Conservation (phyloP, 176 grass and related monocot species). For the Secale cereale region DNA sequence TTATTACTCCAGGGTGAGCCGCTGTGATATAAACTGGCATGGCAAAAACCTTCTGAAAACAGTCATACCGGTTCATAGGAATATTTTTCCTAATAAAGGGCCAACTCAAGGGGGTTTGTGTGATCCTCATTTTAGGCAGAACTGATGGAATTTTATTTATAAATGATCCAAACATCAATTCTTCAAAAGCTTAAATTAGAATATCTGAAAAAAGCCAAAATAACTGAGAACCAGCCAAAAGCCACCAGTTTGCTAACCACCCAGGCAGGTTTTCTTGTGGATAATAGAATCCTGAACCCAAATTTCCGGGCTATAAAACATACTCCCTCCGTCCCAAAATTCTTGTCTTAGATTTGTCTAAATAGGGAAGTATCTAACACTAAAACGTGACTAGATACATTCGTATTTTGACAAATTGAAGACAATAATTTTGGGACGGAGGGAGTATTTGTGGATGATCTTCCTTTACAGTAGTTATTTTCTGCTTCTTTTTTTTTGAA, state of each 20-base stretch:
- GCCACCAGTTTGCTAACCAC: not conserved
- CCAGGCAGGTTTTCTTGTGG: not conserved
- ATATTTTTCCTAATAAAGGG: not conserved
- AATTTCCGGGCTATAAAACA: not conserved
- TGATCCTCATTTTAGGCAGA: not conserved
- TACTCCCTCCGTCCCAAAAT: too few relatives aligned
- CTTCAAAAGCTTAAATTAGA: conserved; percentile 11
- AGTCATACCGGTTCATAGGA: not conserved
- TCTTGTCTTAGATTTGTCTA: too few relatives aligned
- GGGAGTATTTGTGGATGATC: not conserved
- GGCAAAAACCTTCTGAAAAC: not conserved
- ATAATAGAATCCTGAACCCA: not conserved
- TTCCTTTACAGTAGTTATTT: not conserved
- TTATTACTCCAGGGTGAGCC: too few relatives aligned
- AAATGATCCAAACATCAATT: not conserved
- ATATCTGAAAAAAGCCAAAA: not conserved
- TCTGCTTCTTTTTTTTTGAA: not conserved
- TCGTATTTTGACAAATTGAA: too few relatives aligned
- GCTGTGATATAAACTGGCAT: not conserved
- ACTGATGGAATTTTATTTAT: not conserved
- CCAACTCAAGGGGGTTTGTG: not conserved
- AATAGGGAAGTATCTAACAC: too few relatives aligned
- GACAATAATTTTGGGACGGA: too few relatives aligned
- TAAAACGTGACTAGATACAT: too few relatives aligned
- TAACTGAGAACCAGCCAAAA: not conserved